Evolutionary conservation across 2,329 filamentous ascomycete species (phyloP).

Genomic region (Fusarium sp.): DNA sequence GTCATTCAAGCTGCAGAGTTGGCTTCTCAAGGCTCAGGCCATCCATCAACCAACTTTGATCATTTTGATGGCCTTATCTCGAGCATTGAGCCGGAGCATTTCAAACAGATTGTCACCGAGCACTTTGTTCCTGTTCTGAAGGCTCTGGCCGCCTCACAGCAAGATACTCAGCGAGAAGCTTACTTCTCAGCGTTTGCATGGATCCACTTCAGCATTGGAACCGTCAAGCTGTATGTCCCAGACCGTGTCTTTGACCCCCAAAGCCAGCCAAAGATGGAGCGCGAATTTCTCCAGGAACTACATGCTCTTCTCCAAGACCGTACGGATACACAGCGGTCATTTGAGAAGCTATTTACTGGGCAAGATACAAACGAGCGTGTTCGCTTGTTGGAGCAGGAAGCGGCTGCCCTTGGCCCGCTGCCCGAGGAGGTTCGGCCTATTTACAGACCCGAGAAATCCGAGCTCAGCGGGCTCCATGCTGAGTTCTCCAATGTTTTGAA

Average conservation of each 20-base stretch:
- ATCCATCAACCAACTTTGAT: constrained; percentile 1
- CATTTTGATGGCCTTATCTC: constrained; percentile 41
- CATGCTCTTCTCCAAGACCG: constrained; percentile 66
- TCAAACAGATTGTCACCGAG: constrained; percentile 52
- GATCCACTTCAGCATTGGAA: constrained; percentile 79
- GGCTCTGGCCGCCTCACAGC: constrained; percentile 52
- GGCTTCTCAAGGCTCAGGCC: constrained; percentile 19
- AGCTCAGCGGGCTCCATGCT: constrained; percentile 79
- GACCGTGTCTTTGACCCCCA: constrained; percentile 88
- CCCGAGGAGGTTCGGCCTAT: constrained; percentile 74
- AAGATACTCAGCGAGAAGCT: constrained; percentile 32
- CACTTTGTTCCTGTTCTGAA: constrained; percentile 61
- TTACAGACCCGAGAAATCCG: constrained; percentile 76
- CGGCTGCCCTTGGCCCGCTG: constrained; percentile 72
- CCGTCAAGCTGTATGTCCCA: constrained; percentile 85
- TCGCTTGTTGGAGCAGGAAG: constrained; percentile 70
- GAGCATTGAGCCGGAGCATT: constrained; percentile 50
- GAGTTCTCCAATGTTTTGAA: constrained; percentile 85
- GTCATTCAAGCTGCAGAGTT: constrained; percentile 44
- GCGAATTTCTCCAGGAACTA: constrained; percentile 67
- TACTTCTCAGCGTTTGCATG: constrained; percentile 70
- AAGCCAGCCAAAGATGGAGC: constrained; percentile 73
- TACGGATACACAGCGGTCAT: constrained; percentile 70
- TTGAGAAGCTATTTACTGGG: constrained; percentile 76
- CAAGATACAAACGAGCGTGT: constrained; percentile 76